Evolutionary conservation across 495 filamentous ascomycete genomes (phyloP).

Genomic region (Echria macrotheca): DNA sequence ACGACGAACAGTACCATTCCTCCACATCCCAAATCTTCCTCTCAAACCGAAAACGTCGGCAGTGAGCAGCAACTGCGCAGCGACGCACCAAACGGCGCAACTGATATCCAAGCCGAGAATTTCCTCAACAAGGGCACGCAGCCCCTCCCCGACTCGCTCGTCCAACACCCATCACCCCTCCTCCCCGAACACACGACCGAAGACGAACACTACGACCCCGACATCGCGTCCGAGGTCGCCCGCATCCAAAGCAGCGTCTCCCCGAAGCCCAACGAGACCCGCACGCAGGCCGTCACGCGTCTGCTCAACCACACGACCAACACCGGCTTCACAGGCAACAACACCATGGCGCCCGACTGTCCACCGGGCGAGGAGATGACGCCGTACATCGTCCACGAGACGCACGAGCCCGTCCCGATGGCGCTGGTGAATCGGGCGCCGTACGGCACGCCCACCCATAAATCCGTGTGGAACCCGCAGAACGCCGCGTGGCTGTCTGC

Average conservation of each 20-base stretch:
- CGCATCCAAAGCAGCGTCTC: constrained; percentile 52
- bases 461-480: constrained; percentile 58
- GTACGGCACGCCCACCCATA: constrained; percentile 56
- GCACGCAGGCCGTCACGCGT: constrained; percentile 51
- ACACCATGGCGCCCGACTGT: constrained; percentile 47
- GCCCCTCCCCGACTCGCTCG: constrained; percentile 18
- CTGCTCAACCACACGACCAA: constrained; percentile 62
- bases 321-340: constrained; percentile 40
- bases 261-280: constrained; percentile 44
- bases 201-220: constrained; percentile 58
- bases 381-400: constrained; percentile 53
- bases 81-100: constrained; percentile 5
- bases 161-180: constrained; percentile 19
- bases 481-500: constrained; percentile 66
- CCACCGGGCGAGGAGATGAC: constrained; percentile 50
- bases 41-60: background rate
- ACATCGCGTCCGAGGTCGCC: constrained; percentile 52
- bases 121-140: constrained; percentile 17
- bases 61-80: constrained; percentile 1
- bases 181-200: constrained; percentile 53
- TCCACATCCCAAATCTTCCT: constrained; percentile 6
- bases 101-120: constrained; percentile 6
- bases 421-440: constrained; percentile 65
- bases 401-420: constrained; percentile 58
- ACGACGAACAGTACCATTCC: constrained; percentile 22